Percentiles rank a stretch among this genome's conserved stretches.
Conservation (phyloP, 768 basidiomycete species). For the Hortiboletus campestris region DNA sequence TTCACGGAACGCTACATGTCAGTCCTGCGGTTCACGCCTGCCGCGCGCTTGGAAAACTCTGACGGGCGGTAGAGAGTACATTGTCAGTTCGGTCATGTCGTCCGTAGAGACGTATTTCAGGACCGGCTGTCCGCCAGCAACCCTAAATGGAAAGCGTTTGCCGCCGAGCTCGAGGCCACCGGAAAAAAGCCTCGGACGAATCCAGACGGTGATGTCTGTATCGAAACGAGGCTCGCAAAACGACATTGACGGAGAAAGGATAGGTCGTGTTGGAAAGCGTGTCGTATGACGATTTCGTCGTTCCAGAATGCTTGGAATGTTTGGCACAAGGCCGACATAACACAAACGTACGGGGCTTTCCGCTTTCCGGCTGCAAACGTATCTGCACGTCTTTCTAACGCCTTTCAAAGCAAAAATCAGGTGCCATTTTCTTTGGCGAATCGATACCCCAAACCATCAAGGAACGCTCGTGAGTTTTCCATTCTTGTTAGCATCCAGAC, state of each 20-base stretch:
- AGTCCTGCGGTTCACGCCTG: constrained; percentile 12
- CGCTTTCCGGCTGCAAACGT: not conserved
- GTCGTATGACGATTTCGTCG: constrained; percentile 71
- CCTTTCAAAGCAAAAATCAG: constrained; percentile 63
- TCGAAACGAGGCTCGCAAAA: not conserved
- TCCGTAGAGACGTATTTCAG: constrained; percentile 70
- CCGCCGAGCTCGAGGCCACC: constrained; percentile 58
- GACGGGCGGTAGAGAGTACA: constrained; percentile 54
- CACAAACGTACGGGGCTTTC: constrained; percentile 49
- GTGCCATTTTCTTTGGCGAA: constrained; percentile 88
- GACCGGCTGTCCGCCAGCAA: constrained; percentile 68
- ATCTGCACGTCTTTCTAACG: constrained; percentile 21
- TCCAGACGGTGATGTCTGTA: constrained; percentile 86
- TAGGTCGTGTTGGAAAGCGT: constrained; percentile 82
- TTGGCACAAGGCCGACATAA: constrained; percentile 53
- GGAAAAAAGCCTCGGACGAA: constrained; percentile 73
- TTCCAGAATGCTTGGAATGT: constrained; percentile 78
- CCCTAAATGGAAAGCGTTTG: constrained; percentile 73
- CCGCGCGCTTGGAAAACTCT: constrained; percentile 1
- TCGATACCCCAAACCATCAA: constrained; percentile 67
- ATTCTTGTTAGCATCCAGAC: not conserved
- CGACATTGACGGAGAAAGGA: not conserved
- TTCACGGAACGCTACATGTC: constrained; percentile 88
- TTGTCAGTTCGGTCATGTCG: constrained; percentile 71
- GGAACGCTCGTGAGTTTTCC: constrained; percentile 61